Evolutionary conservation across 495 filamentous ascomycete species (phyloP), one percentile per base, ranked within the genome.

Genomic region (Aspergillus campestris): DNA sequence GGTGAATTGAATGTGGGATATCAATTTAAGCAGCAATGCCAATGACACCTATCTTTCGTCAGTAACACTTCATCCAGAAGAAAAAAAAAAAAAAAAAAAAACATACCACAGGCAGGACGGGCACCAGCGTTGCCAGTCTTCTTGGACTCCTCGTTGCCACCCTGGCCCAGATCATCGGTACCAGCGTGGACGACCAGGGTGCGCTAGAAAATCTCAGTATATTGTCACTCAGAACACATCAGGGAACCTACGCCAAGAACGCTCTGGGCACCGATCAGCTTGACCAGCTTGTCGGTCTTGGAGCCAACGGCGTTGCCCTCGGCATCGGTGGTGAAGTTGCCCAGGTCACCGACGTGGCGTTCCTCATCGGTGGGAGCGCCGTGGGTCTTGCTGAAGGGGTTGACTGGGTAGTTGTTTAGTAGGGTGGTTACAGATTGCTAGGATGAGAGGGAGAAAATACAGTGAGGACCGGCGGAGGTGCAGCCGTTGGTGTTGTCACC

Each of bases 401-500:
- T 98, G 84, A 96, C 88, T 94, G 60, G 11, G 39, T 41, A 30
- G 29, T 14, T n/a, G n/a, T 31, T 45, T 24, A 49, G 45, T 29
- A 42, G 34, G 28, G 15, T 18, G 11, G 29, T 36, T n/a, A 13
- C 15, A 30, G 10, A 38, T 8, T 12, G 14, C 9, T 44, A 3
- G 34, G 18, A 24, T 9, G 34, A 38, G 13, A 8, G 18, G 6
- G 31, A 13, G 5, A 27, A 70, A 85, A 60, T 79, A 92, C 88
- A 97, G 72, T 98, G 92, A 57, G 92, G 89, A 35, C 92, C 92
- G 42, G 92, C 92, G 48, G 84, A 90, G 46, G 92, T 97, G 83
- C 92, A 98, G 67, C 94, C 92, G 71, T 97, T 98, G 76, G 94
- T 96, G 79, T 96, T 97, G 80, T 96, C 92, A 67, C 94, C 92